A percentile compares a stretch with the other conserved stretches of the same genome.
These are phyloP conservation scores for Sherardia arvensis DNA, from an alignment of 257 asterid species.

Conservation along the genomic window DNA sequence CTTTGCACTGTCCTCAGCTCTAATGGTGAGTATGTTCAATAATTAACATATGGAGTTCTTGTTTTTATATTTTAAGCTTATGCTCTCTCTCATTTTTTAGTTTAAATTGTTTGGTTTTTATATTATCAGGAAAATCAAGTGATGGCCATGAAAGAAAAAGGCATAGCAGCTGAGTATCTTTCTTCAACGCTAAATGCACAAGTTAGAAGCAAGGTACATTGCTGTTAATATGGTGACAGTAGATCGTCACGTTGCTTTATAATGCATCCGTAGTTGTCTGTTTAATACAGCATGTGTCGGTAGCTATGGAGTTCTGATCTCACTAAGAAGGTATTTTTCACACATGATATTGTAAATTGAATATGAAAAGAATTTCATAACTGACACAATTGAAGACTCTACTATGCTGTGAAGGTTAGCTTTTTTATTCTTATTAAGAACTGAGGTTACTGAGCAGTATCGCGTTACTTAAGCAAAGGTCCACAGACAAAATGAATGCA, in stretches of 20 bases:
- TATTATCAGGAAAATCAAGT: slow-evolving; percentile 80
- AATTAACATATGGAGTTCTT: not conserved
- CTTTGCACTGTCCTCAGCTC: slow-evolving; percentile 44
- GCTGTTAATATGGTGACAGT: slow-evolving; percentile 1
- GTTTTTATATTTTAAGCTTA: slow-evolving; percentile 3
- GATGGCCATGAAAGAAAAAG: slow-evolving; percentile 62
- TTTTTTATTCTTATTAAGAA: not conserved
- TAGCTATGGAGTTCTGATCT: not conserved
- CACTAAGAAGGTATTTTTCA: not conserved
- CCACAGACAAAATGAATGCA: not conserved
- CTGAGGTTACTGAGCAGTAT: not conserved
- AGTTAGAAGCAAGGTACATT: slow-evolving; percentile 60
- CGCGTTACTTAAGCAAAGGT: not conserved
- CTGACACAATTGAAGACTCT: not conserved
- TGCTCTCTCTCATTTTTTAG: not conserved
- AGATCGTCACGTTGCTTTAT: not conserved
- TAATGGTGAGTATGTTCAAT: slow-evolving; percentile 56
- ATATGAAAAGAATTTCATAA: not conserved
- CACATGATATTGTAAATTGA: not conserved
- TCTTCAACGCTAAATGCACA: slow-evolving; percentile 73
- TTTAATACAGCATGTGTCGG: not conserved
- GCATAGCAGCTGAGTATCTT: slow-evolving; percentile 84
- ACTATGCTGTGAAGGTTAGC: not conserved
- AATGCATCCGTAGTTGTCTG: not conserved
- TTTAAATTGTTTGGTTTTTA: not conserved